A percentile compares a stretch with the other conserved stretches of the same genome.
Evolutionary conservation across 495 filamentous ascomycete genomes (phyloP).

Genomic region (Lindgomyces ingoldianus): DNA sequence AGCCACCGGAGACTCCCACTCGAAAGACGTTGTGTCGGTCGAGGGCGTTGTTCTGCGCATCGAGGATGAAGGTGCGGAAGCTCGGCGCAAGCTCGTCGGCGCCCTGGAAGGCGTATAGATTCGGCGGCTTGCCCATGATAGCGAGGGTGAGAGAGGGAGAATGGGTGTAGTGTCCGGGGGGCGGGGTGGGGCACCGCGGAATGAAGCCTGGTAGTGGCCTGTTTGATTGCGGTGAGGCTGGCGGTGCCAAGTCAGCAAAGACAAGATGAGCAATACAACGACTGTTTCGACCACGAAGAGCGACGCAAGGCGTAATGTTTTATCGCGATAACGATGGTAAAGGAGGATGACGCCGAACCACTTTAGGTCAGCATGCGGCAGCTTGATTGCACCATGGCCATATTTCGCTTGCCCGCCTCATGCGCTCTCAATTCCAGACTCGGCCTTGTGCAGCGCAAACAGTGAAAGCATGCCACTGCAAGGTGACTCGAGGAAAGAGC

Average conservation of each 20-base stretch:
- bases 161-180: slow-evolving; percentile 6
- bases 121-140: slow-evolving; percentile 73
- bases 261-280: background rate
- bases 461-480: background rate
- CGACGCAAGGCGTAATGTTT: background rate
- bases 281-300: background rate
- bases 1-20: slow-evolving; percentile 90
- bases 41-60: slow-evolving; percentile 74
- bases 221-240: background rate
- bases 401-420: background rate
- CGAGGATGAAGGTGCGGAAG: slow-evolving; percentile 78
- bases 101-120: slow-evolving; percentile 78
- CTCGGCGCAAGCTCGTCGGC: slow-evolving; percentile 67
- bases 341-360: slow-evolving; percentile 1
- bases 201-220: background rate
- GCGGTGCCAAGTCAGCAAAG: background rate
- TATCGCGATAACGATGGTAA: background rate
- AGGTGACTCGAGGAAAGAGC: background rate
- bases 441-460: background rate
- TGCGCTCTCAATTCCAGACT: background rate
- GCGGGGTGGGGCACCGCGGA: no score
- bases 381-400: slow-evolving; percentile 6
- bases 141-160: background rate
- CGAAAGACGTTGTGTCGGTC: slow-evolving; percentile 82
- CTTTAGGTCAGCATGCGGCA: slow-evolving; percentile 6